Percentiles rank a stretch among this genome's conserved stretches.
Conservation (phyloP, 169 alveolate species). For the Plasmodium gaboni region DNA sequence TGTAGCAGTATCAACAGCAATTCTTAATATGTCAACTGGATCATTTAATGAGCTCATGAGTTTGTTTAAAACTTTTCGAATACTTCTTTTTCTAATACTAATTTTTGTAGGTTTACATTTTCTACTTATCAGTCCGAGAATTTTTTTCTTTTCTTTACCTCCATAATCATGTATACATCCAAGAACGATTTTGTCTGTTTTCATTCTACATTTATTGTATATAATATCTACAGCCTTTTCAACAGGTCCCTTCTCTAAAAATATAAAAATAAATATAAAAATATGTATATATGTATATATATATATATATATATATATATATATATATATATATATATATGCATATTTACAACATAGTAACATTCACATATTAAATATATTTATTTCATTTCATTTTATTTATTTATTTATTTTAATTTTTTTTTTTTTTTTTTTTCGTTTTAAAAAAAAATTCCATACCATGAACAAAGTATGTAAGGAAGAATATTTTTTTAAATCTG, state of each 20-base stretch:
- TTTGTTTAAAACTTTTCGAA: constrained; percentile 73
- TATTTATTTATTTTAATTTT: background rate
- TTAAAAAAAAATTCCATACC: background rate
- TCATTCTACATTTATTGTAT: constrained; percentile 13
- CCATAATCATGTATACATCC: constrained; percentile 69
- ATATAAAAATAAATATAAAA: background rate
- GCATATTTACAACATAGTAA: too few species aligned
- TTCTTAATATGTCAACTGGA: constrained; percentile 81
- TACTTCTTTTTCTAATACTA: constrained; percentile 25
- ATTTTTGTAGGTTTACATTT: constrained; percentile 77
- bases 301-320: background rate
- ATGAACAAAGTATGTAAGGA: constrained; percentile 44
- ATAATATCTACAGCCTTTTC: constrained; percentile 65
- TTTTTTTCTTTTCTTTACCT: constrained; percentile 21
- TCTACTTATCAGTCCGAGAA: constrained; percentile 12
- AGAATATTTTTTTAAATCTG: constrained; percentile 43
- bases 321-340: too few species aligned
- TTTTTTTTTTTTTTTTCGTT: background rate
- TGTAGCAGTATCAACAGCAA: constrained; percentile 83
- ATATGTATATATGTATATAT: background rate
- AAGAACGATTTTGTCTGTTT: constrained; percentile 31
- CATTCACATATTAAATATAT: too few species aligned
- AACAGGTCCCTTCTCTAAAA: constrained; percentile 38
- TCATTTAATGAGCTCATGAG: constrained; percentile 81
- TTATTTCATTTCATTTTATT: too few species aligned